A percentile compares a stretch with the other conserved stretches of the same genome.
phyloP scores from a whole-genome alignment of 441 rosid genomes.

The Raphanus hybrid region DNA sequence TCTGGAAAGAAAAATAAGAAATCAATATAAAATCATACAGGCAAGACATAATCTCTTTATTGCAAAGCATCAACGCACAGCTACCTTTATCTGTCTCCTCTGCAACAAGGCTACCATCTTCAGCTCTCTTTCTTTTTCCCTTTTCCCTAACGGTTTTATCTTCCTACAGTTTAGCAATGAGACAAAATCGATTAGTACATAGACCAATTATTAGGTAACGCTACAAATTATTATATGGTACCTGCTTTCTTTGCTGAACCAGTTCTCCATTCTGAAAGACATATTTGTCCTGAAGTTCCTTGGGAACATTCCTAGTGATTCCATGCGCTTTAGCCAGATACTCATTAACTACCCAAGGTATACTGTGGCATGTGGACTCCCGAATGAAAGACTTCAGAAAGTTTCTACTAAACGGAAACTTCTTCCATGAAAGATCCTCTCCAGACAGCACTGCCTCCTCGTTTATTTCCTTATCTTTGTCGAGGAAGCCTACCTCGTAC shows the following conservation, averaged over 20 bases:
- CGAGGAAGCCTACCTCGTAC: slow-evolving; percentile 82
- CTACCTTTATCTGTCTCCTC: slow-evolving; percentile 47
- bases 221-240: slow-evolving; percentile 31
- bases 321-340: slow-evolving; percentile 71
- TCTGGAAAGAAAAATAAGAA: slow-evolving; percentile 53
- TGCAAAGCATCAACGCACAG: background rate
- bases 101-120: slow-evolving; percentile 43
- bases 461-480: slow-evolving; percentile 56
- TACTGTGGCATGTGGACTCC: slow-evolving; percentile 82
- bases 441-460: slow-evolving; percentile 56
- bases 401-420: slow-evolving; percentile 75
- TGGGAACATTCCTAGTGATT: slow-evolving; percentile 69
- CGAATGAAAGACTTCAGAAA: slow-evolving; percentile 90
- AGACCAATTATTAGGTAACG: slow-evolving; percentile 26
- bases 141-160: slow-evolving; percentile 52
- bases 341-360: slow-evolving; percentile 90
- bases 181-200: slow-evolving; percentile 25
- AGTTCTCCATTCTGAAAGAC: slow-evolving; percentile 70
- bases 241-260: slow-evolving; percentile 56
- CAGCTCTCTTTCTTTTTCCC: slow-evolving; percentile 67
- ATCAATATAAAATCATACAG: slow-evolving; percentile 27
- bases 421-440: slow-evolving; percentile 78
- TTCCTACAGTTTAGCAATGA: slow-evolving; percentile 52
- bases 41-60: slow-evolving; percentile 13
- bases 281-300: slow-evolving; percentile 61